Evolutionary conservation across 495 filamentous ascomycete species (phyloP).

Genomic region (Talaromyces ruber): DNA sequence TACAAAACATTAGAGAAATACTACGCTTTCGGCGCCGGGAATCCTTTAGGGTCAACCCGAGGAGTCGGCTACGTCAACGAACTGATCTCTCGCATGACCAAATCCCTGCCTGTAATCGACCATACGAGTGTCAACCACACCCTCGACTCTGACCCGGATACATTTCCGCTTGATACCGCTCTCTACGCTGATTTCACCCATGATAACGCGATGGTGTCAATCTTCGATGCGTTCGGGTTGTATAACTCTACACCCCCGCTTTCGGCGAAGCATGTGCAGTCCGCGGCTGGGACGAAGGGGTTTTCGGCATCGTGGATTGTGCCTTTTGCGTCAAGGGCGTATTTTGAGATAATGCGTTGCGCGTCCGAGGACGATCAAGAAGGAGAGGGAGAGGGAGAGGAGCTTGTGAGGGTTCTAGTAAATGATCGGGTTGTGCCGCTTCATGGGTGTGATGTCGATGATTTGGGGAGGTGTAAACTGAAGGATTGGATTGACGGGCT

Average conservation of each 20-base stretch:
- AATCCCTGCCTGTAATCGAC: constrained; percentile 50
- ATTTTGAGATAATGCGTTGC: constrained; percentile 81
- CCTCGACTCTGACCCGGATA: constrained; percentile 48
- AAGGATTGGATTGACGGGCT: constrained; percentile 60
- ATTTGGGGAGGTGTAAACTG: constrained; percentile 56
- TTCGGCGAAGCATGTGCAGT: constrained; percentile 36
- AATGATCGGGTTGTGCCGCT: constrained; percentile 74
- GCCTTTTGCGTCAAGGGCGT: constrained; percentile 68
- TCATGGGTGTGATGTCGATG: constrained; percentile 57
- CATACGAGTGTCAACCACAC: constrained; percentile 65
- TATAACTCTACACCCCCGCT: constrained; percentile 52
- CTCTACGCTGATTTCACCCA: constrained; percentile 85
- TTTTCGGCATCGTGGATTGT: constrained; percentile 68
- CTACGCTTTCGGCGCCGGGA: constrained; percentile 70
- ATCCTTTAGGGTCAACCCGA: constrained; percentile 67
- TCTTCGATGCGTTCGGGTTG: constrained; percentile 65
- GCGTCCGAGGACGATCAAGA: constrained; percentile 9
- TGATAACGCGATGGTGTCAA: constrained; percentile 71
- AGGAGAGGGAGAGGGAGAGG: constrained; percentile 23
- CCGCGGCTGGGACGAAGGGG: constrained; percentile 37
- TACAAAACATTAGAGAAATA: constrained; percentile 68
- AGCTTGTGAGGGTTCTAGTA: constrained; percentile 66
- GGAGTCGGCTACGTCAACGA: constrained; percentile 82
- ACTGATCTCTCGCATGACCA: constrained; percentile 69
- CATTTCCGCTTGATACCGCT: constrained; percentile 57